Base-by-base conservation (phyloP, 202 grass and related monocot genomes). In the Schoenoplectus tabernaemontani region DNA sequence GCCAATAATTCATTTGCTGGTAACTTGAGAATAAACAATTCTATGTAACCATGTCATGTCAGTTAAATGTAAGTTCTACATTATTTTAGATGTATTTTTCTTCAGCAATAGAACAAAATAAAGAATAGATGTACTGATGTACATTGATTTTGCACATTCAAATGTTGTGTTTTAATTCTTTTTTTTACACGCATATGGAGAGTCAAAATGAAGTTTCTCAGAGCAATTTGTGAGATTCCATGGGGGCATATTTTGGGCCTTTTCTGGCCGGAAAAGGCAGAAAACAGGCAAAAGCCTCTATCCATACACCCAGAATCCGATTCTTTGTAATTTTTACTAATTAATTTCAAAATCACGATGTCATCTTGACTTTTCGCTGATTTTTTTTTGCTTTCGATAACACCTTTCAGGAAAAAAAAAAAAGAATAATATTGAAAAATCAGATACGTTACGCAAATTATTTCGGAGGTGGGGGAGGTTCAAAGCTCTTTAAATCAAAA, bases 1-100 rank as follows among this genome's bases (percentile, higher is more conserved):
- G 44, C n/a, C 64, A 44, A 68, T 68, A 37, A 68, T 68, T 68
- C 37, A 39, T 37, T 68, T 68, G 44, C 39, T 68, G 38, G 44
- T 68, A 44, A 68, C 23, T 37, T 19, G 44, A 1, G n/a, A n/a
- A n/a, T n/a, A n/a, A n/a, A n/a, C n/a, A n/a, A n/a, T n/a, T n/a
- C n/a, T n/a, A n/a, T n/a, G n/a, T n/a, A n/a, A n/a, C n/a, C n/a
- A n/a, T n/a, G 43, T 51, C 12, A 13, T 48, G 66, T 17, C 44
- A 32, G 7, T 16, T 73, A 16, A 33, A 16, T 73, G 3, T 32
- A 53, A 74, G 24, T 74, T 16, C 4, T 51, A 24, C 24, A 74
- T 33, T 10, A 32, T 53, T 75, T 10, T 54, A n/a, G 16, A 75
- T 75, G 44, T 33, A 73, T 32, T 33, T 74, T 54, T 34, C 7